A percentile compares a stretch with the other conserved stretches of the same genome.
phyloP scores from a whole-genome alignment of 2,329 filamentous ascomycete species.

The Claviceps sorghi region DNA sequence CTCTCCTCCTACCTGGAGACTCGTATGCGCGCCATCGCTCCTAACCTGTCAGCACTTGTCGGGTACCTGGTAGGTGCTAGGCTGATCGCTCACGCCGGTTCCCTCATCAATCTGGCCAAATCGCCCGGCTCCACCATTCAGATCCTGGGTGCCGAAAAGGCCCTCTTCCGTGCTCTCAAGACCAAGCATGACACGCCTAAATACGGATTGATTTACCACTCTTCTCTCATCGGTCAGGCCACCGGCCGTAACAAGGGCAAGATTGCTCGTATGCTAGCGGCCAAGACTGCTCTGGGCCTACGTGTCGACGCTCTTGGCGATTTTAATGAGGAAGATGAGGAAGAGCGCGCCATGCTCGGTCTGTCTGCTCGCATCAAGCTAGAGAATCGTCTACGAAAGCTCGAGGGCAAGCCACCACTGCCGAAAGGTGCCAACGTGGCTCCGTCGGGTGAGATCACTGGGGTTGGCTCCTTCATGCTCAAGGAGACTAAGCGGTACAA shows the following conservation, averaged over 20 bases:
- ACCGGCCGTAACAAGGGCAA: slow-evolving; percentile 99
- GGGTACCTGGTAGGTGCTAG: slow-evolving; percentile 89
- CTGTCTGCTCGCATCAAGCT: slow-evolving; percentile 56
- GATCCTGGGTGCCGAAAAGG: slow-evolving; percentile 97
- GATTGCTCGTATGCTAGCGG: slow-evolving; percentile 89
- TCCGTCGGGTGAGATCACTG: slow-evolving; percentile 50
- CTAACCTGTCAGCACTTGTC: slow-evolving; percentile 85
- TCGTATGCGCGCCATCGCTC: slow-evolving; percentile 93
- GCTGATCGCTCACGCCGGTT: slow-evolving; percentile 88
- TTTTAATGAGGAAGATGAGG: slow-evolving; percentile 61
- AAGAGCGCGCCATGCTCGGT: slow-evolving; percentile 74
- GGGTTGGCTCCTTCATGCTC: slow-evolving; percentile 71
- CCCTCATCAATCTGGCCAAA: slow-evolving; percentile 88
- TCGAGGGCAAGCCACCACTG: slow-evolving; percentile 83
- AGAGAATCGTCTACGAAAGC: slow-evolving; percentile 57
- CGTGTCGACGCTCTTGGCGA: slow-evolving; percentile 65
- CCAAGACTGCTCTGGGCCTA: slow-evolving; percentile 84
- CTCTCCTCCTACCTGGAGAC: slow-evolving; percentile 79
- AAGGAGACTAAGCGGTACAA: slow-evolving; percentile 95
- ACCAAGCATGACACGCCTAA: slow-evolving; percentile 99
- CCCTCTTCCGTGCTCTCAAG: slow-evolving; percentile 93
- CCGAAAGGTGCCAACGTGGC: slow-evolving; percentile 61
- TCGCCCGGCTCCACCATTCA: slow-evolving; percentile 90
- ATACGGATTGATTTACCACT: slow-evolving; percentile 89
- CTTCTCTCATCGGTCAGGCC: slow-evolving; percentile 87